Evolutionary conservation across 169 alveolate genomes (phyloP), one percentile per base, ranked within the genome.

Genomic region (Eimeria sp.): DNA sequence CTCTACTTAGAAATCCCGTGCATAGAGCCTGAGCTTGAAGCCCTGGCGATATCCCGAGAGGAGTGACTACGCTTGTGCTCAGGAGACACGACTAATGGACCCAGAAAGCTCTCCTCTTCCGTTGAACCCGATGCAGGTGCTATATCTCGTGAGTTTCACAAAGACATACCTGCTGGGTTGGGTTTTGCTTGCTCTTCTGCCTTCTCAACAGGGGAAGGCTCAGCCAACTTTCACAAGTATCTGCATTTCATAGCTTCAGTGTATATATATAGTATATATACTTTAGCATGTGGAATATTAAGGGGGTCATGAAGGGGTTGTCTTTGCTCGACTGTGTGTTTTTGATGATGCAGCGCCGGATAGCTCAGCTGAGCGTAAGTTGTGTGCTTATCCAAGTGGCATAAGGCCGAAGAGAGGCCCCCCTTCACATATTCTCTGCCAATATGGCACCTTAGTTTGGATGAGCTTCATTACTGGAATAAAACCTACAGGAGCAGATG

Each of bases 301-400:
- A 13, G 80, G 27, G 80, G 23, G 9, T 33, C 27, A 18, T 71
- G 37, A 77, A 18, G 4, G 87, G 43, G 20, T 77, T 25, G 11
- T 77, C 11, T n/a, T 54, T 83, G 37, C 33, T 54, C 46, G 40
- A 9, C 54, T 54, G 6, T 83, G 90, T 30, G 76, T n/a, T 54
- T 54, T 30, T 30, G 30, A 76, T 56, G 76, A 33, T 83, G 90
- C 90, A 83, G 90, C 90, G 74, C 40, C 74, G 90, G 76, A 58
- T 3, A 37, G 33, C 40, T 13, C 58, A 33, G 43, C 68, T 33
- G 90, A 54, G 90, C 90, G 90, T 83, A 33, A 83, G 90, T 56
- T 30, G 23, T 23, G 18, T 56, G 54, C 52, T 18, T 6, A 4
- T 40, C 90, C 6, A 37, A 56, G 90, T 16, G 54, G 40, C 49